phyloP scores from a whole-genome alignment of 2,329 filamentous ascomycete genomes.

The Aspergillus spinulosporus region DNA sequence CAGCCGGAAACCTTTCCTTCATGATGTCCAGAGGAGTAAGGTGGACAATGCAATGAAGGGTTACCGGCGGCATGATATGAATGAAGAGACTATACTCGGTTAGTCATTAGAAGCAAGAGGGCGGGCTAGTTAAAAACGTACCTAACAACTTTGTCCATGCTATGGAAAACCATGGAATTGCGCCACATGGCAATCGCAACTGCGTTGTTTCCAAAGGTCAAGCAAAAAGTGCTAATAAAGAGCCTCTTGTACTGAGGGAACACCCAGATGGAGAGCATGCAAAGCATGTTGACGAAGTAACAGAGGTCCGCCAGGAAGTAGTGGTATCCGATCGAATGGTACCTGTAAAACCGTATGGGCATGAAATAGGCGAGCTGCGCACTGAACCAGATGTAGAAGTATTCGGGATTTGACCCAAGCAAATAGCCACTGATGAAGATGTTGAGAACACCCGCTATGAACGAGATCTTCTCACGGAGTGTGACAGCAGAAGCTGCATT shows the following conservation, averaged over 20 bases:
- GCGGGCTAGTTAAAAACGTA: slow-evolving; percentile 33
- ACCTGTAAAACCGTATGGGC: slow-evolving; percentile 90
- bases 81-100: slow-evolving; percentile 73
- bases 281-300: slow-evolving; percentile 93
- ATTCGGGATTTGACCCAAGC: slow-evolving; percentile 79
- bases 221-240: slow-evolving; percentile 87
- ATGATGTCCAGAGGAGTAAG: slow-evolving; percentile 68
- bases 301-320: slow-evolving; percentile 97
- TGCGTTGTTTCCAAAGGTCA: slow-evolving; percentile 95
- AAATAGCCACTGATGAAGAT: slow-evolving; percentile 96
- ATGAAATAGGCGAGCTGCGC: slow-evolving; percentile 88
- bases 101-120: neutral
- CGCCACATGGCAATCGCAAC: slow-evolving; percentile 99
- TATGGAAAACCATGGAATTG: slow-evolving; percentile 97
- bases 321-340: slow-evolving; percentile 87
- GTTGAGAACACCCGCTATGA: slow-evolving; percentile 94
- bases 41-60: slow-evolving; percentile 89
- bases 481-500: slow-evolving; percentile 88
- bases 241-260: slow-evolving; percentile 89
- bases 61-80: slow-evolving; percentile 97
- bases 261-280: slow-evolving; percentile 80
- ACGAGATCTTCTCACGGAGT: slow-evolving; percentile 87
- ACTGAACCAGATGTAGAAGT: slow-evolving; percentile 92
- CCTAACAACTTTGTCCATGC: slow-evolving; percentile 94
- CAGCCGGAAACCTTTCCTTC: slow-evolving; percentile 73